These are phyloP conservation scores for Starmerella powellii DNA, from an alignment of 805 yeast genomes.

Conservation along the genomic window DNA sequence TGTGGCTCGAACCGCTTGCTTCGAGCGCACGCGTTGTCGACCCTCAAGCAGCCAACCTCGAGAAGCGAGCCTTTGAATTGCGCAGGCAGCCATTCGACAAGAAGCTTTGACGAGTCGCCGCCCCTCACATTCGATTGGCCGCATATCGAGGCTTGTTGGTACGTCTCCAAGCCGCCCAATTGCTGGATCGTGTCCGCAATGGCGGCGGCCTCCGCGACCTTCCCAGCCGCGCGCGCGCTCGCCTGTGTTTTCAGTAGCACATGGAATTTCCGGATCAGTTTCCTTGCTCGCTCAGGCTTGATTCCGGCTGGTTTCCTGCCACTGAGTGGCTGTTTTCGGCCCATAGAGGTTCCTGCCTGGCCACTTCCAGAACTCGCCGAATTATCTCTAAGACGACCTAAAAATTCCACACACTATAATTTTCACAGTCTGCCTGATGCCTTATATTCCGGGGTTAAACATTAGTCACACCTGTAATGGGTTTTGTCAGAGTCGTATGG, in stretches of 20 bases:
- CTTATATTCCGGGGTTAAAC: not conserved
- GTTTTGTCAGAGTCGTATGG: constrained; percentile 20
- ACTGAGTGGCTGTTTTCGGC: constrained; percentile 10
- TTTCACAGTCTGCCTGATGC: too few relatives aligned
- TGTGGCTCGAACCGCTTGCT: constrained; percentile 42
- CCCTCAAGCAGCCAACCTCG: constrained; percentile 75
- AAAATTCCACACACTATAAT: too few relatives aligned
- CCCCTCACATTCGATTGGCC: constrained; percentile 76
- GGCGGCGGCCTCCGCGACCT: constrained; percentile 34
- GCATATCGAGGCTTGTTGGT: constrained; percentile 73
- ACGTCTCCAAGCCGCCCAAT: constrained; percentile 65
- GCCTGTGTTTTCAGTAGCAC: constrained; percentile 41
- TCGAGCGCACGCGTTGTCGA: constrained; percentile 54
- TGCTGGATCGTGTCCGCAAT: constrained; percentile 50
- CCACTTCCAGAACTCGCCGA: too few relatives aligned
- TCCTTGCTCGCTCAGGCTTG: constrained; percentile 60
- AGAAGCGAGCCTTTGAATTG: constrained; percentile 34
- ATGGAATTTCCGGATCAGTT: constrained; percentile 67
- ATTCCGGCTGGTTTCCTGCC: constrained; percentile 32
- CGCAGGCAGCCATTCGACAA: constrained; percentile 55
- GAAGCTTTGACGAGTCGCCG: constrained; percentile 77
- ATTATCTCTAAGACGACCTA: too few relatives aligned
- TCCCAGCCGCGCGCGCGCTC: constrained; percentile 19
- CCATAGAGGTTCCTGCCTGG: constrained; percentile 3
- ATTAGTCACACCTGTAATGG: constrained; percentile 23